A percentile compares a stretch with the other conserved stretches of the same genome.
These are phyloP conservation scores for Penicillium angulare DNA, from an alignment of 495 filamentous ascomycete species.

Conservation along the genomic window DNA sequence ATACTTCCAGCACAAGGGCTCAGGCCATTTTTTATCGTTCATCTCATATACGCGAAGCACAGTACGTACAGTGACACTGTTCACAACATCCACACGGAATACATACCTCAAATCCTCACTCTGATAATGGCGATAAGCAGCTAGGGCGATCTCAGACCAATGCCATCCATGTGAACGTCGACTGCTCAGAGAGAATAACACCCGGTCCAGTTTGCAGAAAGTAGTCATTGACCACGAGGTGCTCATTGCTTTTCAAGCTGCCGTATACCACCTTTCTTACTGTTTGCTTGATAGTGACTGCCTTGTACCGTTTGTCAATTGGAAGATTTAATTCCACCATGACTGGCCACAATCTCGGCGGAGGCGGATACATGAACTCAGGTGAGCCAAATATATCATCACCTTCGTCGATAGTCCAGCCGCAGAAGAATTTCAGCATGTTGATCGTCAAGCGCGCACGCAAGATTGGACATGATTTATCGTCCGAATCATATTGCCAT, in stretches of 20 bases:
- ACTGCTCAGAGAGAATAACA: conserved; percentile 4
- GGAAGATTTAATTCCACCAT: neutral
- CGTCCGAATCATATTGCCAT: neutral
- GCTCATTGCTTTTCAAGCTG: neutral
- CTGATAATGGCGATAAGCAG: conserved; percentile 3
- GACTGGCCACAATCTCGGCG: neutral
- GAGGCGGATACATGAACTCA: neutral
- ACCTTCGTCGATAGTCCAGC: too few relatives aligned
- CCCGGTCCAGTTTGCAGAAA: conserved; percentile 3
- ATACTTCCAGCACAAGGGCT: neutral
- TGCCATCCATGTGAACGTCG: conserved; percentile 5
- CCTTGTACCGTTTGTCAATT: neutral
- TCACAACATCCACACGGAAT: conserved; percentile 3
- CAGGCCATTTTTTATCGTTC: neutral
- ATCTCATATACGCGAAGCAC: neutral
- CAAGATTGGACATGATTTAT: neutral
- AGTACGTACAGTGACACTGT: neutral
- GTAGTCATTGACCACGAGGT: neutral
- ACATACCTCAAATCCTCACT: conserved; percentile 1
- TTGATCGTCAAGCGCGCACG: neutral
- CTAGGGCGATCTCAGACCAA: conserved; percentile 13
- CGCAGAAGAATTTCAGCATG: neutral
- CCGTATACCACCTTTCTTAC: too few relatives aligned
- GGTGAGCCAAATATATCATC: neutral
- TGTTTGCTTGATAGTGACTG: neutral